Evolutionary conservation across 140 eudicot genomes (phyloP), one percentile per base, ranked within the genome.

Genomic region (Stevia rebaudiana): DNA sequence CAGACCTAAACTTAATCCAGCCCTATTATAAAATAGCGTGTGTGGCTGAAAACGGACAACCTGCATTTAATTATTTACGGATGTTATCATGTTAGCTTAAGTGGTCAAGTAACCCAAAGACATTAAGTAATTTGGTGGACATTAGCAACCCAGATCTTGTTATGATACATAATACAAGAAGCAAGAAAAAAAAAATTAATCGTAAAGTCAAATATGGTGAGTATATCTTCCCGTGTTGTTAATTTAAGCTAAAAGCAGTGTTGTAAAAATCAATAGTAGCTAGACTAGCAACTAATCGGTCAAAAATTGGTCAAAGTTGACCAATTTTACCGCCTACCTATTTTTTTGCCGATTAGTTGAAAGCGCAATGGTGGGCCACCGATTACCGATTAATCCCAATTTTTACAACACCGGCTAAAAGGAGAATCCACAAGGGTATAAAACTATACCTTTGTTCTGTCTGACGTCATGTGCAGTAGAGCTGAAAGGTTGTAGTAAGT

Each of bases 21-120:
- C 77, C 77, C 95, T 78, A 58, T 88, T 94, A 40, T 81, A 58
- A 23, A 77, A 94, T 85, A 88, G 69, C 47, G 97, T 79, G 64
- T 81, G 97, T 22, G 96, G 99, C 67, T 94, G 97, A 79, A 88
- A 86, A 80, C 74, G 94, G 65, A 94, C 79, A 72, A 85, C 99
- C 99, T 94, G 89, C 76, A 88, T 15, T 43, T 50, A 69, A 53
- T 40, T 13, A 59, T 24, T 35, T 28, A 43, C 40, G 28, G 30
- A 47, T 13, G 61, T 60, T 58, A 37, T 16, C 33, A 47, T 13
- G 61, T 60, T 58, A 37, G 16, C 33, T 17, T 39, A 18, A 63
- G 77, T 53, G 15, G 43, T 35, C 43, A 56, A 7, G 43, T 48
- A 52, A 18, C 36, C 42, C 62, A 55, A 8, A 48, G 8, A 19